These are phyloP conservation scores for Areca catechu DNA, from an alignment of 176 grass and related monocot genomes.

Conservation along the genomic window DNA sequence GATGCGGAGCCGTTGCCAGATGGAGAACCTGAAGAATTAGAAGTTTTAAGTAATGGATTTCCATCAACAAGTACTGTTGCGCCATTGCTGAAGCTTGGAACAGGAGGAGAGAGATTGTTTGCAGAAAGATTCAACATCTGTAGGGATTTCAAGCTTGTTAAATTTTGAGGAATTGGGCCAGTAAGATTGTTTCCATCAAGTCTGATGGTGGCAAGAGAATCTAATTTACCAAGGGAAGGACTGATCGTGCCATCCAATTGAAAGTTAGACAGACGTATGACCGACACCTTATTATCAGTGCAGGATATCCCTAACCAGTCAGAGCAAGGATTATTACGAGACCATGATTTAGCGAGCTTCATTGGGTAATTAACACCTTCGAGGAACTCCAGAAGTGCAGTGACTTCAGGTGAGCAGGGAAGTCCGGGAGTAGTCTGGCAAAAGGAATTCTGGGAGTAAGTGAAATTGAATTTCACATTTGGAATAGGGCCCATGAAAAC, in stretches of 20 bases:
- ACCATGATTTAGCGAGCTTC: conserved; percentile 26
- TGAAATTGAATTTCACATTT: conserved; percentile 37
- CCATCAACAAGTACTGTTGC: conserved; percentile 32
- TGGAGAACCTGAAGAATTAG: conserved; percentile 1
- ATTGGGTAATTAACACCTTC: conserved; percentile 26
- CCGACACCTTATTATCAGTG: conserved; percentile 18
- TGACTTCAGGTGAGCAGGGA: conserved; percentile 37
- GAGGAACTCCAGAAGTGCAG: conserved; percentile 53
- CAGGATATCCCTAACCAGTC: conserved; percentile 62
- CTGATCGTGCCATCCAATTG: conserved; percentile 68
- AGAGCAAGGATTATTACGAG: conserved; percentile 45
- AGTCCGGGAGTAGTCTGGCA: conserved; percentile 33
- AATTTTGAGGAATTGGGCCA: conserved; percentile 44
- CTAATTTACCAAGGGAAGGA: conserved; percentile 42
- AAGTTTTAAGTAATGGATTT: conserved; percentile 27
- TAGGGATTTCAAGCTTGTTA: conserved; percentile 36
- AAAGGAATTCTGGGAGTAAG: conserved; percentile 38
- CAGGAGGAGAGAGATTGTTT: conserved; percentile 50
- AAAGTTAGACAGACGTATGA: conserved; percentile 37
- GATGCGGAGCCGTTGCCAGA: background rate
- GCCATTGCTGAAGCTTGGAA: conserved; percentile 33
- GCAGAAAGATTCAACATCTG: conserved; percentile 50
- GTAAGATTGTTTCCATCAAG: conserved; percentile 55
- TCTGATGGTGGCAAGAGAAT: conserved; percentile 27
- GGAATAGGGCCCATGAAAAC: conserved; percentile 56